Conservation (phyloP, 176 grass and related monocot species). For the Carex cristatella region DNA sequence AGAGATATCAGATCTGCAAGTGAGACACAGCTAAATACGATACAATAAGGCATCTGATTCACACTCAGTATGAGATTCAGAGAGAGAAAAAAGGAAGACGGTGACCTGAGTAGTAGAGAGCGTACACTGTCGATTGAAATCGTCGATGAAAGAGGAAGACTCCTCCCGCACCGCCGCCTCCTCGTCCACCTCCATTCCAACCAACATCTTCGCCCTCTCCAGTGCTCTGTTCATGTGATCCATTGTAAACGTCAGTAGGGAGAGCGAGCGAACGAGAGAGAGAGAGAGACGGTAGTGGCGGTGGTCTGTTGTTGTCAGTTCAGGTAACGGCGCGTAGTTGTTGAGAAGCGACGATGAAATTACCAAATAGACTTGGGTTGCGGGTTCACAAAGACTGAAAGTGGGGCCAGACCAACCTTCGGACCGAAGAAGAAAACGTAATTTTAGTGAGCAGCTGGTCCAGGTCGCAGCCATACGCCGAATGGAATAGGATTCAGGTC, state of each 20-base stretch:
- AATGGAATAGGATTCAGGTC: neutral
- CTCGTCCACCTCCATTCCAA: constrained; percentile 87
- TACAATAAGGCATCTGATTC: neutral
- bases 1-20: neutral
- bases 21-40: neutral
- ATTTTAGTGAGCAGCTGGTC: too few relatives aligned
- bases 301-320: neutral
- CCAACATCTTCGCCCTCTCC: constrained; percentile 98
- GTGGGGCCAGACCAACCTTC: neutral
- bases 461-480: neutral
- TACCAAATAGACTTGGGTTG: neutral
- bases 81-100: neutral
- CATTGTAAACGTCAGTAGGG: constrained; percentile 23
- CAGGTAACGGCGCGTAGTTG: neutral
- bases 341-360: neutral
- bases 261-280: neutral
- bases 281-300: neutral
- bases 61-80: neutral
- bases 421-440: neutral
- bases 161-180: constrained; percentile 48
- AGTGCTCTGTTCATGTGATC: constrained; percentile 74
- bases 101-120: constrained; percentile 72
- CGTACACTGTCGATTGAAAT: constrained; percentile 83
- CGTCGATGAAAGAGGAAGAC: constrained; percentile 82
- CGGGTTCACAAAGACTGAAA: neutral